Conservation (phyloP, 1,139 yeast species). For the Tardiomyces digboiensis region DNA sequence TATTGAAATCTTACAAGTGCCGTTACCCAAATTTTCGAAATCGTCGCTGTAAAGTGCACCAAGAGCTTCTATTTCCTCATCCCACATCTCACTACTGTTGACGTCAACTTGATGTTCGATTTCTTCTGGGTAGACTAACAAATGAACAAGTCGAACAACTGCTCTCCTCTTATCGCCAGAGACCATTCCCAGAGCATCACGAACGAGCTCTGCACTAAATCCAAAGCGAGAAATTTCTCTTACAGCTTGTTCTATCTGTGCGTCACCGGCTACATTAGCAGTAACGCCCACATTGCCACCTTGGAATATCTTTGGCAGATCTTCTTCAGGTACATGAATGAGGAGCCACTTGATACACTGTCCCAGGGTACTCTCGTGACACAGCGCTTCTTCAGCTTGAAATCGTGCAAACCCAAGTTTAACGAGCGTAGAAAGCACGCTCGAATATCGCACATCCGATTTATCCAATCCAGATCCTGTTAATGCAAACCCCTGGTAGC, state of each 20-base stretch:
- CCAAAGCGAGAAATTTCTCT: constrained; percentile 59
- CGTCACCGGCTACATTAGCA: constrained; percentile 29
- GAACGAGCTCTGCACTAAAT: constrained; percentile 53
- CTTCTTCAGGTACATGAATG: constrained; percentile 90
- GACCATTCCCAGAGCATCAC: constrained; percentile 35
- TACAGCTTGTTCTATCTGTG: constrained; percentile 38
- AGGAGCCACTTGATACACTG: constrained; percentile 69
- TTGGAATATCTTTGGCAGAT: constrained; percentile 51
- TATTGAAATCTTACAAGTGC: constrained; percentile 6
- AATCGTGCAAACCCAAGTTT: constrained; percentile 57
- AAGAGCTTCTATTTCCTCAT: constrained; percentile 67
- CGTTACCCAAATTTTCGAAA: constrained; percentile 4
- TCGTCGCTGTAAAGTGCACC: constrained; percentile 39
- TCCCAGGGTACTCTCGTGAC: constrained; percentile 41
- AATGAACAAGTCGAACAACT: constrained; percentile 32
- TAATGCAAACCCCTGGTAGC: constrained; percentile 20
- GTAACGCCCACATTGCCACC: constrained; percentile 23
- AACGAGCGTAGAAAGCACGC: constrained; percentile 20
- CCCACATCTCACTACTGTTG: constrained; percentile 42
- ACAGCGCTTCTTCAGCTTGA: constrained; percentile 66
- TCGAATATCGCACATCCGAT: constrained; percentile 2
- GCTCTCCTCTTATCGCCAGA: constrained; percentile 42
- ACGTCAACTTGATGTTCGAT: neutral
- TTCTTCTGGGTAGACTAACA: constrained; percentile 23
- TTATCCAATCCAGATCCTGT: constrained; percentile 4